Evolutionary conservation across 768 basidiomycete genomes (phyloP).

Genomic region (Cystoderma amianthinum): DNA sequence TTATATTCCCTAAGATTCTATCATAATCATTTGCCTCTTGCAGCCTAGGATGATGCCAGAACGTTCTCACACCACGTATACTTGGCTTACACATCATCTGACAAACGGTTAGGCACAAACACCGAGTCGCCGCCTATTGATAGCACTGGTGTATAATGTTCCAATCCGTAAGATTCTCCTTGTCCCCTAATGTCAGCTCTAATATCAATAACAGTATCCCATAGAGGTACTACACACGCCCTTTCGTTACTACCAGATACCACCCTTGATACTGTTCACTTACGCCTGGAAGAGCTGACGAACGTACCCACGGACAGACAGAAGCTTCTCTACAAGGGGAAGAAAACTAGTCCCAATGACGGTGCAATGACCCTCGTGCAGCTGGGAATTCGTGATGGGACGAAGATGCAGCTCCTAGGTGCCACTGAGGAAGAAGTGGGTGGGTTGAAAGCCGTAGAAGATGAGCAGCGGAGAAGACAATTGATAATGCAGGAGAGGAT

Average conservation of each 20-base stretch:
- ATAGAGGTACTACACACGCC: conserved; percentile 40
- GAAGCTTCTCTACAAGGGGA: conserved; percentile 71
- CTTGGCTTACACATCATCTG: too few species aligned
- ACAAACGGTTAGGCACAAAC: too few species aligned
- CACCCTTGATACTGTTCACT: conserved; percentile 45
- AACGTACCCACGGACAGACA: conserved; percentile 58
- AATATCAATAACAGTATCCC: conserved; percentile 27
- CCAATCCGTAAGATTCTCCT: too few species aligned
- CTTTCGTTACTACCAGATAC: conserved; percentile 43
- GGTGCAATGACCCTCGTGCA: conserved; percentile 19
- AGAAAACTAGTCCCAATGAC: conserved; percentile 28
- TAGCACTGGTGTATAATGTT: too few species aligned
- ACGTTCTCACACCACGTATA: too few species aligned
- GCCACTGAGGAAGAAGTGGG: conserved; percentile 53
- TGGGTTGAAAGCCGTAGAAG: conserved; percentile 47
- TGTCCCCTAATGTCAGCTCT: too few species aligned
- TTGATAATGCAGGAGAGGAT: conserved; percentile 54
- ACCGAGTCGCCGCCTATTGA: too few species aligned
- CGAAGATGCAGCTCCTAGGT: conserved; percentile 68
- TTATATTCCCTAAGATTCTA: too few species aligned
- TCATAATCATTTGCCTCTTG: too few species aligned
- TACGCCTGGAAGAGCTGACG: conserved; percentile 54
- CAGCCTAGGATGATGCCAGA: too few species aligned
- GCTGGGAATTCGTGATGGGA: conserved; percentile 57
- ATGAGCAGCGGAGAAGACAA: conserved; percentile 49